Evolutionary conservation across 1,284 basidiomycete species (phyloP).

Genomic region (Papiliotrema terrestris): DNA sequence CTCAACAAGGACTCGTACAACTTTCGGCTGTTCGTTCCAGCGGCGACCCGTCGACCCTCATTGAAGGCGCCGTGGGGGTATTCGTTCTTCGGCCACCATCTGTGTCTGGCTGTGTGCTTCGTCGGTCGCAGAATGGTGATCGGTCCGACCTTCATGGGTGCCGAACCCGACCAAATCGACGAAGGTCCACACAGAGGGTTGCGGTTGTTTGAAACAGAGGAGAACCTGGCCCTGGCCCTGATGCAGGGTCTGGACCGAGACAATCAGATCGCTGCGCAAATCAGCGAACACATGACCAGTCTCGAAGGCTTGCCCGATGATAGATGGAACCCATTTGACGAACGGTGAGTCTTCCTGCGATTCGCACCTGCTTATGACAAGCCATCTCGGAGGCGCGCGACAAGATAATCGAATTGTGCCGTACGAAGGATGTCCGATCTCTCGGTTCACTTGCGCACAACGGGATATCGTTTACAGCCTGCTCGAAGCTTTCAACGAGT

Average conservation of each 20-base stretch:
- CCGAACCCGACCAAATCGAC: constrained; percentile 46
- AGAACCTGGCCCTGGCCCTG: constrained; percentile 35
- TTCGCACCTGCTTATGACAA: background rate
- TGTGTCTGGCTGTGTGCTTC: constrained; percentile 42
- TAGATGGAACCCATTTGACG: constrained; percentile 47
- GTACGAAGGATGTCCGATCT: constrained; percentile 36
- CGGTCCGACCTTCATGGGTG: constrained; percentile 44
- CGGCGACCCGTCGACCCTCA: constrained; percentile 10
- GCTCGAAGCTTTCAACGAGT: constrained; percentile 42
- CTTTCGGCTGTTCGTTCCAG: constrained; percentile 35
- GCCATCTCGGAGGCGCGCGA: constrained; percentile 39
- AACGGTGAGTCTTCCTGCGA: constrained; percentile 15
- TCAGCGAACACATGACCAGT: constrained; percentile 27
- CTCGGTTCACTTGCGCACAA: constrained; percentile 27
- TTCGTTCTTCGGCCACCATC: constrained; percentile 45
- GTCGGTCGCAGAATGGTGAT: constrained; percentile 40
- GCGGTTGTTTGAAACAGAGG: constrained; percentile 40
- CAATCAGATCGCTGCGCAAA: constrained; percentile 35
- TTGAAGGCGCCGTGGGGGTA: constrained; percentile 37
- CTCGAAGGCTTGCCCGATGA: constrained; percentile 32
- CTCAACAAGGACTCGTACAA: constrained; percentile 45
- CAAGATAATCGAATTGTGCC: constrained; percentile 45
- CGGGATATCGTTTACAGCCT: constrained; percentile 30
- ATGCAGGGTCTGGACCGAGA: constrained; percentile 35
- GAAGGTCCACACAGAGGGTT: constrained; percentile 35